Conservation (phyloP, 495 filamentous ascomycete species). For the Melanomma pulvis-pyrius region DNA sequence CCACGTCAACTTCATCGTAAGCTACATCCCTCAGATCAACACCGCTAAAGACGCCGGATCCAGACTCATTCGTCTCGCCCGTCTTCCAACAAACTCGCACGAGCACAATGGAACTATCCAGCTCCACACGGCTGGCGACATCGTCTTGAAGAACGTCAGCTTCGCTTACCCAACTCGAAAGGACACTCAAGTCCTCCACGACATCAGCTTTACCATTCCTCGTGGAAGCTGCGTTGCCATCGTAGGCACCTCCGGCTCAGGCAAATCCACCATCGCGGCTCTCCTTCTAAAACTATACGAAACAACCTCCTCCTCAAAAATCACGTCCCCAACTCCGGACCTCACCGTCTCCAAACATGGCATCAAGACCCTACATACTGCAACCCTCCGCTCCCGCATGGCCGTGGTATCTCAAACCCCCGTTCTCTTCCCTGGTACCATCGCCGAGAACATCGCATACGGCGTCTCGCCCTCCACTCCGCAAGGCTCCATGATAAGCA, state of each 20-base stretch:
- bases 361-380: constrained; percentile 60
- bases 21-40: constrained; percentile 78
- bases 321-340: constrained; percentile 30
- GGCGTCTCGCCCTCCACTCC: constrained; percentile 58
- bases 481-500: constrained; percentile 48
- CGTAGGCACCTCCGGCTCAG: constrained; percentile 80
- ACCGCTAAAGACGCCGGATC: constrained; percentile 71
- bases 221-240: constrained; percentile 68
- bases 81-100: constrained; percentile 64
- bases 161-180: constrained; percentile 72
- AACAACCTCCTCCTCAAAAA: constrained; percentile 37
- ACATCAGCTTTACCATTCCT: constrained; percentile 63
- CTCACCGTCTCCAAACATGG: constrained; percentile 62
- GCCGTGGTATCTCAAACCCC: constrained; percentile 78
- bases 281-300: constrained; percentile 71
- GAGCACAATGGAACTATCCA: constrained; percentile 58
- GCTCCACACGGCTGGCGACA: constrained; percentile 58
- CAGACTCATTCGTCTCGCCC: constrained; percentile 71
- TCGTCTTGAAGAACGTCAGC: constrained; percentile 60
- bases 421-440: constrained; percentile 71
- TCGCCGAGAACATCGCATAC: constrained; percentile 81
- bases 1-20: constrained; percentile 68
- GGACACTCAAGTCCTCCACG: constrained; percentile 55
- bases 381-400: constrained; percentile 67
- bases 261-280: constrained; percentile 84